Evolutionary conservation across 345 rosid species (phyloP), one percentile per base, ranked within the genome.

Genomic region (Lepidium didymum): DNA sequence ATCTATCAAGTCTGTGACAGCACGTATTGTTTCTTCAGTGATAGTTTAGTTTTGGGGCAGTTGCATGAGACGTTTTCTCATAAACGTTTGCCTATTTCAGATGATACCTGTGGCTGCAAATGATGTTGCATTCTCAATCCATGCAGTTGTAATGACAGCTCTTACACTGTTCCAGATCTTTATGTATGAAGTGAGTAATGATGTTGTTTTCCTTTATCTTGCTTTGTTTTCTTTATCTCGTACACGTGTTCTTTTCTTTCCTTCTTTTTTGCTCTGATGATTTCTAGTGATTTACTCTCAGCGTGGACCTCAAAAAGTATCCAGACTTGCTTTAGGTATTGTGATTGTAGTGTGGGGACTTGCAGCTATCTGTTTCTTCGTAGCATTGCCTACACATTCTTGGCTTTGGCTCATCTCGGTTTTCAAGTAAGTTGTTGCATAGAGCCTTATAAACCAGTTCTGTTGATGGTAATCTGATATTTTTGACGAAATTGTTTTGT

Each of bases 101-200:
- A 92, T 92, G 90, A 90, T 92, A 61, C 98, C 98, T 0, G 96
- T 92, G 33, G 98, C 97, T 56, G 84, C 89, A 11, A 88, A 88
- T 77, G 98, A 90, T 69, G 98, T 92, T 51, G 96, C 98, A 0
- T 92, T 92, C 68, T 92, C 98, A 21, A 78, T 85, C 36, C 97
- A 92, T 83, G 97, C 98, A 15, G 96, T 90, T 77, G 49, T 85
- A n/a, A 49, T 92, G 77, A 88, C 98, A 27, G 79, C 79, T 37
- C 49, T 85, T 37, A 82, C 86, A 14, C 76, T 92, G 64, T 73
- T 90, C 56, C 98, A 92, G 72, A 85, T 90, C 68, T 70, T 58
- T 65, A 86, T 90, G 40, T 92, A 90, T 50, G 89, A 90, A 44
- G 98, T 90, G 52, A 83, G 87, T 62, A 45, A 13, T 15, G 3